Evolutionary conservation across 1,139 yeast species (phyloP).

Genomic region (Pichia sp.): DNA sequence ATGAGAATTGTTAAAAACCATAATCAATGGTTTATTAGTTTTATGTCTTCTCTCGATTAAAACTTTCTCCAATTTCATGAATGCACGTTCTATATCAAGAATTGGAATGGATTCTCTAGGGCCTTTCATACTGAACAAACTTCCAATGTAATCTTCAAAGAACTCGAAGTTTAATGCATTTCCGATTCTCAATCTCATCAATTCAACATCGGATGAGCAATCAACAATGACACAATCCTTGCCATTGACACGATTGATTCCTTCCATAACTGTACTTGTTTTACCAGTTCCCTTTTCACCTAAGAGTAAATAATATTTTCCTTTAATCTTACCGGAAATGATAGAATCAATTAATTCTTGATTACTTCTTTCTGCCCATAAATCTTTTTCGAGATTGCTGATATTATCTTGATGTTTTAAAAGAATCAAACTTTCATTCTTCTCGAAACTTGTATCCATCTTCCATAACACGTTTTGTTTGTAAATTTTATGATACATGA

Average conservation of each 20-base stretch:
- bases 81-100: constrained; percentile 80
- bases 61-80: constrained; percentile 70
- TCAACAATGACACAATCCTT: constrained; percentile 69
- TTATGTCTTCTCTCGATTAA: constrained; percentile 50
- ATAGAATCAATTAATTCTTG: constrained; percentile 66
- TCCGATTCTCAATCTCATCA: constrained; percentile 74
- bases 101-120: constrained; percentile 85
- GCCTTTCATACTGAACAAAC: constrained; percentile 77
- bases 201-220: constrained; percentile 87
- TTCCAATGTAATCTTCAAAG: constrained; percentile 81
- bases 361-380: constrained; percentile 71
- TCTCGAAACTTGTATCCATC: constrained; percentile 65
- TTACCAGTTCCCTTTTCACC: constrained; percentile 92
- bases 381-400: constrained; percentile 40
- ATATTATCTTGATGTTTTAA: constrained; percentile 43
- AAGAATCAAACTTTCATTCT: constrained; percentile 43
- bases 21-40: constrained; percentile 54
- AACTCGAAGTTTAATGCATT: constrained; percentile 71
- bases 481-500: constrained; percentile 64
- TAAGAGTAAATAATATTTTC: constrained; percentile 68
- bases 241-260: constrained; percentile 66
- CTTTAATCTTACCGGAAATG: constrained; percentile 58
- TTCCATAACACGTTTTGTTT: constrained; percentile 58
- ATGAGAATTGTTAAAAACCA: constrained; percentile 75
- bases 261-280: constrained; percentile 67